Evolutionary conservation across 106 monocot genomes (phyloP), one percentile per base, ranked within the genome.

Genomic region (Dendrobium huoshanense): DNA sequence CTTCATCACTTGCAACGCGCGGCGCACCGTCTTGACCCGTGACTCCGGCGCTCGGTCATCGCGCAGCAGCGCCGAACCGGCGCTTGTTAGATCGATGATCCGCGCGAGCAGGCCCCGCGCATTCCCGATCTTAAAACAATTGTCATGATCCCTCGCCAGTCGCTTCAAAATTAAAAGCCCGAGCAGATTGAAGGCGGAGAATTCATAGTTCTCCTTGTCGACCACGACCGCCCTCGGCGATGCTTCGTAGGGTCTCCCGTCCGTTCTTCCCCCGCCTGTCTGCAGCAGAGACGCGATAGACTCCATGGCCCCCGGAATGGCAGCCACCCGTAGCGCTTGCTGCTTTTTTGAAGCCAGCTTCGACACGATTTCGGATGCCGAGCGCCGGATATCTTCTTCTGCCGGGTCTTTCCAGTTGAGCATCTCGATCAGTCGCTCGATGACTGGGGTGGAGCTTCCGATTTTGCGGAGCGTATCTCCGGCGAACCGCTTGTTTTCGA

Each of bases 371-470:
- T 87, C 77, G 0, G 88, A 88, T 2, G 93, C 88, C 0, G 79
- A 85, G 79, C 42, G 20, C n/a, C 93, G 65, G 45, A 93, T 88
- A 67, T 90, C 80, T 17, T 78, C 84, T 22, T 93, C 90, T 0
- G 19, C 55, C 11, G 85, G 74, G 42, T 79, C 83, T 64, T 88
- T 90, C 93, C 93, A 93, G 72, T 81, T 90, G 20, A 93, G 82
- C 88, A 93, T 93, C 41, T 93, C 90, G 4, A 88, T 72, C 51
- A 93, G 80, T 64, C 90, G 70, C 81, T 93, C 91, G 3, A 90
- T 87, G 25, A 83, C 78, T 8, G 77, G 4, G 9, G 78, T 61
- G 5, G 85, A 82, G 16, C 85, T 82, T 1, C 90, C 88, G 15
- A 93, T 79, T 79, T 91, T 93, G 41, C 93, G 79, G 4, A 91